A percentile compares a stretch with the other conserved stretches of the same genome.
These are phyloP conservation scores for Areca catechu DNA, from an alignment of 176 grass and related monocot species.

Conservation along the genomic window DNA sequence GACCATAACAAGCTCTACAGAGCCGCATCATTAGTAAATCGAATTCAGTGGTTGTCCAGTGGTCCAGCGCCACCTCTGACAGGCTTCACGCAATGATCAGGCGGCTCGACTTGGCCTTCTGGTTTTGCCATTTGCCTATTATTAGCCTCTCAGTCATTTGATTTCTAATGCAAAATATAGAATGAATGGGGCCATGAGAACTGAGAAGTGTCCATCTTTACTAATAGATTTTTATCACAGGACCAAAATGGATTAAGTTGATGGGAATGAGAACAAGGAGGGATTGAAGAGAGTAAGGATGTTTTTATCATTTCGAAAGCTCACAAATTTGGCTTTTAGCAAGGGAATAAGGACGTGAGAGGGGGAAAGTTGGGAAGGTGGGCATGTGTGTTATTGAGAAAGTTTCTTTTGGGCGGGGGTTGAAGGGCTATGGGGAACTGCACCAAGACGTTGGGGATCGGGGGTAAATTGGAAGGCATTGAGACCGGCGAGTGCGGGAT, in stretches of 20 bases:
- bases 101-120: neutral
- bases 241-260: neutral
- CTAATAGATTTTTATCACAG: neutral
- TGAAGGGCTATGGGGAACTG: neutral
- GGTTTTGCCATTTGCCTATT: neutral
- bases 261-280: neutral
- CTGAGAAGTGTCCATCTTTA: too few species aligned
- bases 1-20: too few species aligned
- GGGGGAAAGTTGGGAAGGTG: neutral
- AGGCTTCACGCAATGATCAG: neutral
- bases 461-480: neutral
- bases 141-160: neutral
- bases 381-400: too few species aligned
- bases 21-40: too few species aligned
- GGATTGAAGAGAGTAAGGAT: neutral
- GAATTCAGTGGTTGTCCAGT: too few species aligned
- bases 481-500: slow-evolving; percentile 1
- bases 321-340: neutral
- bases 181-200: neutral
- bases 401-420: too few species aligned
- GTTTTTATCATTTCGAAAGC: neutral
- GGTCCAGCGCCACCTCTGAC: neutral
- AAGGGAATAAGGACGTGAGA: neutral
- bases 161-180: neutral
- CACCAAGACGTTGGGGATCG: neutral